phyloP scores from a whole-genome alignment of 169 alveolate species.

The Plasmodium berghei region DNA sequence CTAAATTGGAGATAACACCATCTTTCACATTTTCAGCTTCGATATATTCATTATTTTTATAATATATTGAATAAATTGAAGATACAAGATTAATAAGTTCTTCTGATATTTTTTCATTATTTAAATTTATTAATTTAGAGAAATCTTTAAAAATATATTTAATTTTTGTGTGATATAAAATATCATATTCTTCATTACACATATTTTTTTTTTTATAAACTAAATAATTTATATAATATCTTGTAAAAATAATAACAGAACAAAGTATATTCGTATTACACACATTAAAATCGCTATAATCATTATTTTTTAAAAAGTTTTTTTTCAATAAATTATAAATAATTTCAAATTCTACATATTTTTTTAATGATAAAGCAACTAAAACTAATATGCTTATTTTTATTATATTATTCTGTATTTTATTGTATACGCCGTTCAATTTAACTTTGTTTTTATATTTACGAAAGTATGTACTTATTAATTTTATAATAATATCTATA shows the following conservation, averaged over 20 bases:
- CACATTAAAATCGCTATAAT: constrained; percentile 12
- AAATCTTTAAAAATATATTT: constrained; percentile 74
- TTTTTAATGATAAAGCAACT: constrained; percentile 52
- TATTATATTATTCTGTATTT: constrained; percentile 37
- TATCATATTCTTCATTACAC: constrained; percentile 69
- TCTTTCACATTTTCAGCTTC: background rate
- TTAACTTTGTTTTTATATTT: constrained; percentile 43
- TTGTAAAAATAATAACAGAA: constrained; percentile 36
- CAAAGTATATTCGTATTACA: constrained; percentile 17
- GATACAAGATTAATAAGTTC: constrained; percentile 55
- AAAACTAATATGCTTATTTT: constrained; percentile 62
- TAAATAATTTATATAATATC: constrained; percentile 49
- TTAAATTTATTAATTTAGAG: constrained; percentile 25
- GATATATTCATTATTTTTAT: constrained; percentile 10
- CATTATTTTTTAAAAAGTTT: constrained; percentile 47
- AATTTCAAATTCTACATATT: constrained; percentile 73
- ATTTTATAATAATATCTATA: constrained; percentile 29
- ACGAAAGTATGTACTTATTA: constrained; percentile 43
- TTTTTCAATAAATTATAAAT: constrained; percentile 72
- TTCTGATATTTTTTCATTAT: constrained; percentile 23
- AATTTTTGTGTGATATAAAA: constrained; percentile 61
- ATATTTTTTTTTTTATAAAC: constrained; percentile 52
- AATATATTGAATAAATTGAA: constrained; percentile 27
- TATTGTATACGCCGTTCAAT: constrained; percentile 11
- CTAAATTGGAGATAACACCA: background rate